These are phyloP conservation scores for Apiospora marii DNA, from an alignment of 2,329 filamentous ascomycete species.

Conservation along the genomic window DNA sequence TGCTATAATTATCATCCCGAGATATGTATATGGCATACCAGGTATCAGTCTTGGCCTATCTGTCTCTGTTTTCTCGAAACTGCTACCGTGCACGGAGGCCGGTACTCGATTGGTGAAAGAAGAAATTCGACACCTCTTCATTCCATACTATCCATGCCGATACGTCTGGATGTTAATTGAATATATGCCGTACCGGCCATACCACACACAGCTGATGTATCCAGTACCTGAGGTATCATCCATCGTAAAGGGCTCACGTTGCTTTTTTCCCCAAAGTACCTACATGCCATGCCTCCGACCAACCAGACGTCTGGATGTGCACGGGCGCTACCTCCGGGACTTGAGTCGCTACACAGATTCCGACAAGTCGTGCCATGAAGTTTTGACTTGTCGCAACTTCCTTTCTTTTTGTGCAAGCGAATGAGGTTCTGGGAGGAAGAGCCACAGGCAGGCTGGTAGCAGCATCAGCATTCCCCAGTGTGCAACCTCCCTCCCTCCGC, in stretches of 20 bases:
- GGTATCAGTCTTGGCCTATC: background rate
- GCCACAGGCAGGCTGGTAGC: slow-evolving; percentile 15
- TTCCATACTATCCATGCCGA: slow-evolving; percentile 9
- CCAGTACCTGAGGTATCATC: background rate
- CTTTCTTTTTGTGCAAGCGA: slow-evolving; percentile 13
- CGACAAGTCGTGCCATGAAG: slow-evolving; percentile 11
- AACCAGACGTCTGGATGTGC: background rate
- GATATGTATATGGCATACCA: background rate
- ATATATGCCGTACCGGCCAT: background rate
- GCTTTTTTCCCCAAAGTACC: background rate
- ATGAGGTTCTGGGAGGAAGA: background rate
- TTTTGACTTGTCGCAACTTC: slow-evolving; percentile 19
- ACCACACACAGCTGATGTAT: background rate
- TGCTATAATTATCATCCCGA: slow-evolving; percentile 13
- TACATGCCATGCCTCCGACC: background rate
- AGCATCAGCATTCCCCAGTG: slow-evolving; percentile 18
- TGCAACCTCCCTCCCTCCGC: slow-evolving; percentile 9
- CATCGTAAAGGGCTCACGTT: background rate
- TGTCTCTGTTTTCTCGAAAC: background rate
- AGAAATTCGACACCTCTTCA: background rate
- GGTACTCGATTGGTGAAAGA: background rate
- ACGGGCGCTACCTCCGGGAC: slow-evolving; percentile 3
- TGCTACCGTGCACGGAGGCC: background rate
- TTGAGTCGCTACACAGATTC: slow-evolving; percentile 8
- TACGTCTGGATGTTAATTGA: slow-evolving; percentile 2